Percentiles rank a stretch among this genome's conserved stretches.
Conservation (phyloP, 2,329 filamentous ascomycete species). For the Thermoascus crustaceus region DNA sequence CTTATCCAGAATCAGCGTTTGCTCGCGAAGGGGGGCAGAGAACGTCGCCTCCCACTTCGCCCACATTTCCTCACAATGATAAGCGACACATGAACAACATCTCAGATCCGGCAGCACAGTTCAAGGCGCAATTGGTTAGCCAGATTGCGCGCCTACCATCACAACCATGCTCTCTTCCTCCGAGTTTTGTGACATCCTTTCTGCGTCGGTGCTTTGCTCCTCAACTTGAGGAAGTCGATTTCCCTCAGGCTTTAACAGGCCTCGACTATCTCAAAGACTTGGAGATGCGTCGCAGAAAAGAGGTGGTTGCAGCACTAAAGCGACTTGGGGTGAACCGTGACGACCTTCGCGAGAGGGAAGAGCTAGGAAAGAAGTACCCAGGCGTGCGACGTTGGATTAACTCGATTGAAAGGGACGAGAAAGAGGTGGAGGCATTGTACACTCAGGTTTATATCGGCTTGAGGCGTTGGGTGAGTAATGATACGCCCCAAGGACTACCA, state of each 20-base stretch:
- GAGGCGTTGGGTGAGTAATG: constrained; percentile 51
- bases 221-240: constrained; percentile 52
- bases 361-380: constrained; percentile 44
- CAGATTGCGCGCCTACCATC: constrained; percentile 52
- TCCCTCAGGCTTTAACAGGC: constrained; percentile 56
- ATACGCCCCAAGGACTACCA: neutral
- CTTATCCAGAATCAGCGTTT: constrained; percentile 27
- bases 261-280: constrained; percentile 60
- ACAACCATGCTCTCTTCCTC: constrained; percentile 55
- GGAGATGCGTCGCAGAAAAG: constrained; percentile 51
- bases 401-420: constrained; percentile 43
- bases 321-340: constrained; percentile 46
- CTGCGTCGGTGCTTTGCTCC: constrained; percentile 51
- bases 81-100: constrained; percentile 13
- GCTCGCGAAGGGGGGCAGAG: constrained; percentile 22
- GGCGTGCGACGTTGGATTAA: constrained; percentile 50
- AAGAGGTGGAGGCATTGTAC: constrained; percentile 48
- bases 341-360: constrained; percentile 41
- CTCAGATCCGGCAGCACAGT: constrained; percentile 32
- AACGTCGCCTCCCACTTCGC: constrained; percentile 19
- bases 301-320: constrained; percentile 47
- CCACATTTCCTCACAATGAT: constrained; percentile 18
- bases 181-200: constrained; percentile 55
- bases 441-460: constrained; percentile 54
- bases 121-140: constrained; percentile 34